Base-by-base conservation (phyloP, 1,139 yeast species). In the Taphrina populina region DNA sequence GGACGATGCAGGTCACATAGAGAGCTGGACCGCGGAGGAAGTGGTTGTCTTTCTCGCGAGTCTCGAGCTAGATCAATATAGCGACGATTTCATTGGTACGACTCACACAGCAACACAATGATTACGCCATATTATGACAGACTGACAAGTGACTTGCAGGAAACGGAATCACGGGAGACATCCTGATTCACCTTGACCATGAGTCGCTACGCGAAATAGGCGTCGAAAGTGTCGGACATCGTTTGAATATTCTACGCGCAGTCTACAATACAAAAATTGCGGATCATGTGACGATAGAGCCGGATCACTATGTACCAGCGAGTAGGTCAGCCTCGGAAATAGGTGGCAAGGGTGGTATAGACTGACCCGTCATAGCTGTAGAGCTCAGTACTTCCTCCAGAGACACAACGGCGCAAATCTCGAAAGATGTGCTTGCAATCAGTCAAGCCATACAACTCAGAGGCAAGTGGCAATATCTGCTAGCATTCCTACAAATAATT, bases 131-230 rank as follows among this genome's bases (percentile, higher is more conserved):
- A 10, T 20, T 8, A 11, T 23, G 27, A 4, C 11, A 6, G 10
- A 39, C 34, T 11, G 24, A 20, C 44, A n/a, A 10, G 21, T 21
- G 13, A n/a, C 10, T n/a, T 3, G 36, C 35, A 17, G 71, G 66
- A 20, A 72, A 74, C 60, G 70, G 67, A 36, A 66, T 73, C 23
- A 64, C 71, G 3, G 75, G 75, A 21, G 75, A 73, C 55, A 72
- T 71, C n/a, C 64, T 74, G 36, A 62, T 69, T 11, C 66, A 69
- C 47, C 66, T 73, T 40, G 69, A 69, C 57, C 72, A 68, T 56
- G 62, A 65, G 4, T 73, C 72, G 43, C 66, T 73, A n/a, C 62
- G 62, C 20, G 77, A 73, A 24, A 64, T 74, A 13, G 77, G 76
- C 20, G 68, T 73, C 23, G 41, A 56, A 23, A 63, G 71, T 6